These are phyloP conservation scores for Kernera saxatilis DNA, from an alignment of 345 rosid genomes.

Conservation along the genomic window DNA sequence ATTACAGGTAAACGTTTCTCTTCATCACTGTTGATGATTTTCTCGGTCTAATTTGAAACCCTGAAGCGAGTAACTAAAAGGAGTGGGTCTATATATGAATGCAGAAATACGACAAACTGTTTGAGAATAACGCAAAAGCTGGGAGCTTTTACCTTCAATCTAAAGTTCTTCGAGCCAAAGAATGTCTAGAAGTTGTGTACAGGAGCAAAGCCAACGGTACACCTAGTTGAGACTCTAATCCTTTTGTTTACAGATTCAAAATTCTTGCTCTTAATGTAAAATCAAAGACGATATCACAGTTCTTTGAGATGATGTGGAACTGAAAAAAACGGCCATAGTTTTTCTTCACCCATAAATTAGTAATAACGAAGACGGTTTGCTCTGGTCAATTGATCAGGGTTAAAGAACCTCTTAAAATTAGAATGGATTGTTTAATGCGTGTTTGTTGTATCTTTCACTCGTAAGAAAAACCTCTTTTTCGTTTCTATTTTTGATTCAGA, in stretches of 20 bases:
- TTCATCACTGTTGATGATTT: background rate
- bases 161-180: constrained; percentile 89
- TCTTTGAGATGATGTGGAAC: constrained; percentile 16
- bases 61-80: background rate
- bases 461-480: background rate
- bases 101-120: constrained; percentile 73
- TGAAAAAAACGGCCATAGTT: background rate
- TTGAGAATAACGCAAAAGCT: constrained; percentile 68
- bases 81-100: constrained; percentile 25
- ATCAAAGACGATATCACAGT: constrained; percentile 5
- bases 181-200: constrained; percentile 63
- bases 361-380: constrained; percentile 7
- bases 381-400: constrained; percentile 4
- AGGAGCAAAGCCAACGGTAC: constrained; percentile 42
- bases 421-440: background rate
- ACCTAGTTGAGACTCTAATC: constrained; percentile 32
- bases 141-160: constrained; percentile 96
- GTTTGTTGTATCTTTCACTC: background rate
- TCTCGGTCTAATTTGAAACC: background rate
- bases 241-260: background rate
- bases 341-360: background rate
- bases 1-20: constrained; percentile 41
- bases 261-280: constrained; percentile 17
- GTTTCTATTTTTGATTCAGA: background rate
- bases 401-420: background rate